phyloP scores from a whole-genome alignment of 164 flowering plant species.

The Tetracentron sinense region DNA sequence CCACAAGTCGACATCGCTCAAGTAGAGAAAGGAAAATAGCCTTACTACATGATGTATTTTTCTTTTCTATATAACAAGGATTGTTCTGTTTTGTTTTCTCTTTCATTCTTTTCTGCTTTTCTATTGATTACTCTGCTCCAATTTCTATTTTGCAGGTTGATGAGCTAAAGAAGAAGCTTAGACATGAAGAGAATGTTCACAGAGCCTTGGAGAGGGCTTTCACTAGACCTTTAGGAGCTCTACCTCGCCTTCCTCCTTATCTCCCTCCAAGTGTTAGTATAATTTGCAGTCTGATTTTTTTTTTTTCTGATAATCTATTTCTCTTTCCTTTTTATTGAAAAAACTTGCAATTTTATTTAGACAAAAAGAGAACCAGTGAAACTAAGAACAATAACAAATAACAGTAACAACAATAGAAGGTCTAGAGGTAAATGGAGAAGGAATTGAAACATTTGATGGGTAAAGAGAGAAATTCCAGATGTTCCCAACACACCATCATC shows the following conservation, averaged over 20 bases:
- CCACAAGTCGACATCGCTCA: slow-evolving; percentile 28
- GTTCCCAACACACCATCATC: no score
- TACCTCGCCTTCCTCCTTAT: slow-evolving; percentile 94
- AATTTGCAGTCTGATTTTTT: slow-evolving; percentile 2
- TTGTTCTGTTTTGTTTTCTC: background rate
- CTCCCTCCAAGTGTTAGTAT: slow-evolving; percentile 71
- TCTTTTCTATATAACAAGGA: background rate
- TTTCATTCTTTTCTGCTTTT: background rate
- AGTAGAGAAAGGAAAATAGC: slow-evolving; percentile 65
- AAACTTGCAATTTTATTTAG: no score
- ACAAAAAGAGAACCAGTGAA: no score
- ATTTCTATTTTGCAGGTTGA: slow-evolving; percentile 55
- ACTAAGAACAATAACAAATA: no score
- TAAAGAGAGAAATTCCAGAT: no score
- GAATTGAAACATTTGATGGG: no score
- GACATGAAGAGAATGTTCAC: slow-evolving; percentile 84
- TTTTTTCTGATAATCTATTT: background rate
- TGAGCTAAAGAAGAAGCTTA: slow-evolving; percentile 77
- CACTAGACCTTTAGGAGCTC: slow-evolving; percentile 79
- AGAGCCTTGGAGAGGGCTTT: slow-evolving; percentile 89
- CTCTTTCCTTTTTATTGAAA: slow-evolving; percentile 12
- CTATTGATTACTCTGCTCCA: background rate
- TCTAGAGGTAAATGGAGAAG: no score
- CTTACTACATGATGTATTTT: slow-evolving; percentile 70
- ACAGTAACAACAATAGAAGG: no score